Evolutionary conservation across 176 grass and related monocot genomes (phyloP), one percentile per base, ranked within the genome.

Genomic region (Cenchrus purpureus): DNA sequence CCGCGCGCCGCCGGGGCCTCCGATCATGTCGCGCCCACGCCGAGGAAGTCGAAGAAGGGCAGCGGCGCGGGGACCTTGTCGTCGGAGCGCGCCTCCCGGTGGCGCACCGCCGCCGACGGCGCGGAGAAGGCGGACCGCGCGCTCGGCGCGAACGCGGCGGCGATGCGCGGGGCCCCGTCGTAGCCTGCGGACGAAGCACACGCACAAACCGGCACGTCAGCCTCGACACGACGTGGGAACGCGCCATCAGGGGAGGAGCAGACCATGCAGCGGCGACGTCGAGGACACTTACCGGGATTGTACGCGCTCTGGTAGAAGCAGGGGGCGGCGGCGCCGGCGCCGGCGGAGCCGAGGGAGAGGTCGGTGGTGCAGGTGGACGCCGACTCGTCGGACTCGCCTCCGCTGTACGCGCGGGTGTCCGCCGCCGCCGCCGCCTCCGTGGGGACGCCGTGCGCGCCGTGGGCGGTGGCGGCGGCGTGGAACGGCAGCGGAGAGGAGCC

Each of bases 361-460:
- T 93, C 88, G 50, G 93, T 92, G 90, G 86, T 93, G 88, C 93
- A 95, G 70, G 93, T 95, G 70, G 93, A 95, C 52, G 86, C 91
- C 19, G 87, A 82, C 86, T 89, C 93, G 58, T 93, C 93, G 6
- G 93, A 95, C 64, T 93, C 93, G 34, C 79, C 93, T 84, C 88
- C 89, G 76, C 88, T 90, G 79, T 68, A 92, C 17, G 88, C 85
- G 69, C 54, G 53, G 44, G 80, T 70, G 25, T 68, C 72, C 25
- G 58, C 51, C 49, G 82, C 40, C 57, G 74, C 16, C 22, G 7
- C 42, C 57, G 34, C 20, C 6, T 54, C 65, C 31, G 17, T 7
- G 63, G 14, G 8, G 45, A 46, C 11, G 28, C 4, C 79, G 59
- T 14, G 43, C n/a, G 73, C 31, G 40, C 42, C 37, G 43, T 6